Evolutionary conservation across 192 early-diverging fungal species (phyloP), one percentile per base, ranked within the genome.

Genomic region (Entophlyctis luteolus): DNA sequence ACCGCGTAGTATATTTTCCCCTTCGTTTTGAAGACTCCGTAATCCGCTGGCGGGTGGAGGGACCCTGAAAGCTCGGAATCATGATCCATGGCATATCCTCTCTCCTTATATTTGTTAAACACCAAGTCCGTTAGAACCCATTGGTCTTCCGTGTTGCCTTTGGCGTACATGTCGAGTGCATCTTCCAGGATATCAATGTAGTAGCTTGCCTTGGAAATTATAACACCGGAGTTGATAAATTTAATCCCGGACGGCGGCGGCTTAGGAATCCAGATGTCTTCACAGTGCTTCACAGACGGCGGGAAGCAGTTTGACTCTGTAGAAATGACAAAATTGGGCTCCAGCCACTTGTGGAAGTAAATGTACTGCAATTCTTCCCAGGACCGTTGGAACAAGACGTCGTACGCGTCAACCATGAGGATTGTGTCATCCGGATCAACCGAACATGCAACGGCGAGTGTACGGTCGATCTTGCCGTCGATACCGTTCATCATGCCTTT

Each of bases 361-460:
- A 53, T 1, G 25, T 53, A 53, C 25, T 53, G 18, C 2, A 53
- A 28, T 28, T 53, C 50, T 23, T 16, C 50, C 22, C 22, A 53
- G 18, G 50, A 28, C 25, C 50, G 50, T 28, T 53, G 50, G 25
- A 53, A 53, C 22, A 53, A 27, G 50, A 53, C 4, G 25, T 53
- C 50, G 50, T 22, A 53, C 25, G 50, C 50, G 50, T 53, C 50
- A 22, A 53, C 25, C 50, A 53, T 53, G 14, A 53, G 50, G 2
- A 53, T 28, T 16, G 50, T 12, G 25, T 53, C 50, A 28, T n/a
- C 42, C 25, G 22, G 23, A 53, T 53, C 25, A 28, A 53, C 22
- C 1, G 42, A 10, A n/a, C 42, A 45, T 22, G 22, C 18, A 2
- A 47, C 45, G 22, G 18, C 22, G 45, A 47, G 45, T 47, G 45